Base-by-base conservation (phyloP, 495 filamentous ascomycete species). In the Tuber umbilicatum region DNA sequence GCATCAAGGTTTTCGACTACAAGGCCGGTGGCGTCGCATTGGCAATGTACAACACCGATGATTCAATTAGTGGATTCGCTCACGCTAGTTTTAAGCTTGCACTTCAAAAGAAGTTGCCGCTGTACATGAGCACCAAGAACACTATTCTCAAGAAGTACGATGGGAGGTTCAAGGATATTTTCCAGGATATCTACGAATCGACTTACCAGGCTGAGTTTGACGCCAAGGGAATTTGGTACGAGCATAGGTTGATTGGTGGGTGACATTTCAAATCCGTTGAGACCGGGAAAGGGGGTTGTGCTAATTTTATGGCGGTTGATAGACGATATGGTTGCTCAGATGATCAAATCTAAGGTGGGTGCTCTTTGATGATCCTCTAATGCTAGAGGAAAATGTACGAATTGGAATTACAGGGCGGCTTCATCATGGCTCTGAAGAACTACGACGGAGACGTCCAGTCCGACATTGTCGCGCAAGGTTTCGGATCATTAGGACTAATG, bases 101-200 rank as follows among this genome's bases (percentile, higher is more conserved):
- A 31, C 85, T 99, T 42, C 86, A 88, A 83, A 96, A 97, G 89
- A 86, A 85, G 74, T 85, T 97, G 67, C 95, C 95, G 27, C 86
- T 99, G 80, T 99, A 98, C 86, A 93, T 98, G 94, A 95, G 92
- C 88, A 99, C 95, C 84, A 99, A 99, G 90, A 97, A 98, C 86
- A 99, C 95, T 75, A 99, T 99, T 82, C 85, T 99, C 79, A 99
- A 99, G 90, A 93, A 92, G 84, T 99, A 99, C 85, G 95, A 99
- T 82, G 95, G 95, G 42, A 88, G 91, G 78, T 99, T 99, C 89
- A 97, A 97, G 90, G 95, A 99, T 79, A 95, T 99, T 86, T 99
- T 99, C 90, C 92, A 99, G 89, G 92, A 96, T 82, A 89, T 98
- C 77, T 99, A 93, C 85, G 92, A 98, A 79, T 88, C 86, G 47